A percentile compares a stretch with the other conserved stretches of the same genome.
These are phyloP conservation scores for Phlebiopsis flavidoalba DNA, from an alignment of 768 basidiomycete genomes.

Conservation along the genomic window DNA sequence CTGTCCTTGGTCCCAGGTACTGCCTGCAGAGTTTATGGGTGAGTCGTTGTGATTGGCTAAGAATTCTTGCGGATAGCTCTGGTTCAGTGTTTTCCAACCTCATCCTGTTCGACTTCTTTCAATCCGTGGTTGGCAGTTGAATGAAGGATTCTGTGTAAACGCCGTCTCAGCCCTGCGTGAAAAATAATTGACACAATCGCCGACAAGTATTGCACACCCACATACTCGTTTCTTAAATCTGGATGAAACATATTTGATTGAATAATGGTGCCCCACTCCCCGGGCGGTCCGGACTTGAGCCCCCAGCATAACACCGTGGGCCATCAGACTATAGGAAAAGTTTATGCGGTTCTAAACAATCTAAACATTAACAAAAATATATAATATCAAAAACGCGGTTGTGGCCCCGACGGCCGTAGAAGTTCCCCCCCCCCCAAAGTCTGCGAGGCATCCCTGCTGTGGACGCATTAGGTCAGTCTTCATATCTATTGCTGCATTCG, in stretches of 20 bases:
- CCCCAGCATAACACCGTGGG: constrained; percentile 84
- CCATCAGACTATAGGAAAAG: constrained; percentile 71
- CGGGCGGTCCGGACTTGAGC: constrained; percentile 58
- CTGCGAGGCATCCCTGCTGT: constrained; percentile 63
- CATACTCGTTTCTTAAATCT: constrained; percentile 61
- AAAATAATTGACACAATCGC: not conserved
- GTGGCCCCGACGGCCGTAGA: too few species aligned
- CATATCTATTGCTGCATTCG: not conserved
- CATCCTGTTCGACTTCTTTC: constrained; percentile 44
- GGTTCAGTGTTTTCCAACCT: constrained; percentile 58
- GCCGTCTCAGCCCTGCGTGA: constrained; percentile 61
- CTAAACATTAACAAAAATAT: too few species aligned
- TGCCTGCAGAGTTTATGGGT: constrained; percentile 62
- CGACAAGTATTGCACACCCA: constrained; percentile 2
- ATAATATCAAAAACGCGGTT: too few species aligned
- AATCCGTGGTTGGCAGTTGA: constrained; percentile 63
- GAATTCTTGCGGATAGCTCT: constrained; percentile 29
- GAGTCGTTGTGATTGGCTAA: constrained; percentile 27
- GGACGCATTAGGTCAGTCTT: not conserved
- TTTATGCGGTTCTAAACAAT: constrained; percentile 40
- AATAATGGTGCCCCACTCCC: constrained; percentile 78
- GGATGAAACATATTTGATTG: constrained; percentile 55
- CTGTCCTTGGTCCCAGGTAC: constrained; percentile 72
- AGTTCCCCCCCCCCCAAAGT: constrained; percentile 68
- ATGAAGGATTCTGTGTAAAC: constrained; percentile 70